A percentile compares a stretch with the other conserved stretches of the same genome.
phyloP scores from a whole-genome alignment of 768 basidiomycete genomes.

The Crepidotus variabilis region DNA sequence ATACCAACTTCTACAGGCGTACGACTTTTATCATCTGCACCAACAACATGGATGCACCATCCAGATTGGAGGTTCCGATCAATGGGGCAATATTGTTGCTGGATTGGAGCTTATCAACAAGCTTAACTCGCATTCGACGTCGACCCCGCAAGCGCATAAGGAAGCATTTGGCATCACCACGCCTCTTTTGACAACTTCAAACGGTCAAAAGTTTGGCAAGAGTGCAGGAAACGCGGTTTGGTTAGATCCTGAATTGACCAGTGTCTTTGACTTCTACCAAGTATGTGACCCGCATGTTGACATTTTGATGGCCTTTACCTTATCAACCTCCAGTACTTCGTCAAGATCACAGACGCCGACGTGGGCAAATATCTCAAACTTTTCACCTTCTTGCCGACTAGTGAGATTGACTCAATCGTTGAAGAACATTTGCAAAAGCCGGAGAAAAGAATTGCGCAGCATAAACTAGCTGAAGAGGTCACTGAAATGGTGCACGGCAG shows the following conservation, averaged over 20 bases:
- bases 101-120: slow-evolving; percentile 89
- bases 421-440: slow-evolving; percentile 45
- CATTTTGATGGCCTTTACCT: not conserved
- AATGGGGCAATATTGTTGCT: slow-evolving; percentile 97
- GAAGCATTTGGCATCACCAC: slow-evolving; percentile 84
- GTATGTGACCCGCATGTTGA: slow-evolving; percentile 33
- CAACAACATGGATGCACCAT: slow-evolving; percentile 65
- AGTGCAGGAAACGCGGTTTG: slow-evolving; percentile 95
- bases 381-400: slow-evolving; percentile 71
- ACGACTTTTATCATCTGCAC: slow-evolving; percentile 85
- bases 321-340: slow-evolving; percentile 70
- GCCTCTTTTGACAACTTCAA: slow-evolving; percentile 85
- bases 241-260: slow-evolving; percentile 76
- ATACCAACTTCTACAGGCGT: slow-evolving; percentile 95
- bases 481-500: slow-evolving; percentile 47
- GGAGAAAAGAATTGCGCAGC: slow-evolving; percentile 43
- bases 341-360: slow-evolving; percentile 76
- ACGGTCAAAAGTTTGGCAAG: slow-evolving; percentile 96
- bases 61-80: slow-evolving; percentile 95
- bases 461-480: slow-evolving; percentile 48
- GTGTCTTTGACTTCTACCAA: slow-evolving; percentile 93
- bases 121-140: slow-evolving; percentile 14
- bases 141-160: slow-evolving; percentile 15
- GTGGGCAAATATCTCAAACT: slow-evolving; percentile 76
- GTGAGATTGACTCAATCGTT: slow-evolving; percentile 55